Evolutionary conservation across 352 stramenopile species (phyloP), one percentile per base, ranked within the genome.

Genomic region (Aphanomyces cochlioides): DNA sequence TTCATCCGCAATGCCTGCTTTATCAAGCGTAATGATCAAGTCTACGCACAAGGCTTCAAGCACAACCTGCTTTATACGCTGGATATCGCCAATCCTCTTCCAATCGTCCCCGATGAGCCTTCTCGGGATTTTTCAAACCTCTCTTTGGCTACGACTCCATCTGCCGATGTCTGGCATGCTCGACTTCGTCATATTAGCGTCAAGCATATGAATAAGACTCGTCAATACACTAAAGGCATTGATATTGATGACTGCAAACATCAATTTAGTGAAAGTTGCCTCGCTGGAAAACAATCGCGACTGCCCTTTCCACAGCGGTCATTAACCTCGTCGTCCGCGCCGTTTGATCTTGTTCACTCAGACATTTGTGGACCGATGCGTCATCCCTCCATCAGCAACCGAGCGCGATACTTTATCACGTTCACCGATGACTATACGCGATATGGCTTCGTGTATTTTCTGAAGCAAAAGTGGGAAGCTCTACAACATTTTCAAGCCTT

Each of bases 221-320:
- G n/a, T n/a, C 45, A 53, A 53, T 53, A 53, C 45, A 53, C 45
- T 15, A 53, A n/a, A 2, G 45, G 45, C 1, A 53, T 53, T 53
- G 45, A 53, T 15, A 15, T 53, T n/a, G 13, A 15, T n/a, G 45
- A 28, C 45, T 53, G 45, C 45, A 53, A 53, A 19, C 45, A 53
- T n/a, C 13, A n/a, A 19, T 53, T 53, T 53, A 2, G n/a, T n/a
- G 13, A 15, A 19, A 53, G 45, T 53, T 53, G 45, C n/a, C 45
- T 53, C n/a, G 45, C 45, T n/a, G n/a, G 45, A 53, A 53, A 53
- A 19, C 45, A 53, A 53, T 53, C 45, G 45, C 2, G 45, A n/a
- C 45, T 53, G n/a, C 45, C 45, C 13, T 53, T 53, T 53, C 45
- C 45, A 53, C 45, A 53, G n/a, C 45, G 45, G 13, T 53, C 45